phyloP scores from a whole-genome alignment of 306 rosid genomes.

The Potentilla sterilis region DNA sequence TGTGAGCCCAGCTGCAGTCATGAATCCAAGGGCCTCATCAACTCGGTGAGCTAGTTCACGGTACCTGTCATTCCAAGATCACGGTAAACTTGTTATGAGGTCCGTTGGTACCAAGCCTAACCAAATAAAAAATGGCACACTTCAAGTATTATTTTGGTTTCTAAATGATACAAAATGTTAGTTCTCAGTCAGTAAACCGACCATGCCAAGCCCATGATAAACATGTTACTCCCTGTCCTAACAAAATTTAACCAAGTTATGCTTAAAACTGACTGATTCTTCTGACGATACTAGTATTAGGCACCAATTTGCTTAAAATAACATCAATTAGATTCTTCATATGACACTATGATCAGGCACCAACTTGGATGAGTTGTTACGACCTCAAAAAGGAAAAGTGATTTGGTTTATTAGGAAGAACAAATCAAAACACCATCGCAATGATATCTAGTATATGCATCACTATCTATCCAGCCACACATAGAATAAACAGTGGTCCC shows the following conservation, averaged over 20 bases:
- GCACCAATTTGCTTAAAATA: background rate
- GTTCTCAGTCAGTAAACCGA: background rate
- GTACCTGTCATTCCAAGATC: constrained; percentile 55
- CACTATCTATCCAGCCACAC: constrained; percentile 1
- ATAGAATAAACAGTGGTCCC: constrained; percentile 1
- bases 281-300: background rate
- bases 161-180: background rate
- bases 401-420: background rate
- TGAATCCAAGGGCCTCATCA: constrained; percentile 99
- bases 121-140: background rate
- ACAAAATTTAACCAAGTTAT: background rate
- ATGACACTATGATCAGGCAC: background rate
- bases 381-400: background rate
- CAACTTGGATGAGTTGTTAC: background rate
- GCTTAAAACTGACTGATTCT: background rate
- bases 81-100: constrained; percentile 8
- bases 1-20: constrained; percentile 97
- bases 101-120: background rate
- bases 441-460: background rate
- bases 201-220: background rate
- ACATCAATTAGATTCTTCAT: background rate
- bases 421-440: background rate
- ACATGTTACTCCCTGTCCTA: background rate
- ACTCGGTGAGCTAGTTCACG: constrained; percentile 93
- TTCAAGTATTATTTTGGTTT: background rate